phyloP scores from a whole-genome alignment of 1,284 basidiomycete species.

The Trichosporon coremiiforme region DNA sequence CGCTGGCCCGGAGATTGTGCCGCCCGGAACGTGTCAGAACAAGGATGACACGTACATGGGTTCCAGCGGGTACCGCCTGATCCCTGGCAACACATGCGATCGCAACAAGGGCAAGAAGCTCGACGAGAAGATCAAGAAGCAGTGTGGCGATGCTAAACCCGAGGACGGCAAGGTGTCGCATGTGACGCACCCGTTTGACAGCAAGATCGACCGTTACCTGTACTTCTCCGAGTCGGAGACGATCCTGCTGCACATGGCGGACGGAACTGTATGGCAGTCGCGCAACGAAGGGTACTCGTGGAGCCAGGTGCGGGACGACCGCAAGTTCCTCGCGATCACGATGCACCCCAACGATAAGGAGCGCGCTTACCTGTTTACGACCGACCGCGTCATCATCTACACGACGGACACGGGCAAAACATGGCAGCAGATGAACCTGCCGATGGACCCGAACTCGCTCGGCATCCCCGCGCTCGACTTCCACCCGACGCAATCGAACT shows the following conservation, averaged over 20 bases:
- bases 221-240: constrained; percentile 68
- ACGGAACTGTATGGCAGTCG: constrained; percentile 86
- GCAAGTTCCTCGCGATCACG: constrained; percentile 77
- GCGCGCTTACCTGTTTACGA: constrained; percentile 87
- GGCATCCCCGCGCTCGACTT: constrained; percentile 77
- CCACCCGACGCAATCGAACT: constrained; percentile 78
- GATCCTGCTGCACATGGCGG: constrained; percentile 76
- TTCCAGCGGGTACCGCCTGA: constrained; percentile 87
- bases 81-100: constrained; percentile 86
- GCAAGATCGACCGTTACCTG: constrained; percentile 71
- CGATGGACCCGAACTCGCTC: constrained; percentile 76
- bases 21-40: constrained; percentile 71
- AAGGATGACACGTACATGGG: constrained; percentile 72
- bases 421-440: constrained; percentile 69
- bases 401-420: constrained; percentile 78
- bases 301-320: constrained; percentile 66
- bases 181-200: constrained; percentile 67
- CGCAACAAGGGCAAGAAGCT: constrained; percentile 63
- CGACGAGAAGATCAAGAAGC: constrained; percentile 70
- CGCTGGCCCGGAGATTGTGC: constrained; percentile 81
- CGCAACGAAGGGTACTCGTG: constrained; percentile 92
- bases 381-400: constrained; percentile 67
- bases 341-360: constrained; percentile 78
- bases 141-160: constrained; percentile 64
- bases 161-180: constrained; percentile 64